Evolutionary conservation across 2,329 filamentous ascomycete genomes (phyloP), one percentile per base, ranked within the genome.

Genomic region (Aspergillus phoenicis): DNA sequence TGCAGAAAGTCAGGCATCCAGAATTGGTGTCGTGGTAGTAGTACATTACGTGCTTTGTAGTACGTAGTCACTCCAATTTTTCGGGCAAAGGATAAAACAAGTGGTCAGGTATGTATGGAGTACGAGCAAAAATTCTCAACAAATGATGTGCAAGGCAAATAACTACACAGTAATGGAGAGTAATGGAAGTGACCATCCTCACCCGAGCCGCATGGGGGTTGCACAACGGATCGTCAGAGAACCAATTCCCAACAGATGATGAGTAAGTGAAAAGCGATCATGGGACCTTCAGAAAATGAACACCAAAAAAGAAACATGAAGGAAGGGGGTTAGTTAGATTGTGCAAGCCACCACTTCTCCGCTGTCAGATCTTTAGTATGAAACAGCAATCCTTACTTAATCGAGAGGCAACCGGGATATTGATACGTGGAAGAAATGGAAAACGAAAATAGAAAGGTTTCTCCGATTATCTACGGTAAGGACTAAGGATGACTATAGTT

Each of bases 211-310:
- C 47, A 51, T 51, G 47, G 28, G 45, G 47, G 47, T 20, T 45
- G 26, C 47, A n/a, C 47, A 51, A 51, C 30, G 26, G 47, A 51
- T 51, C 47, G 26, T 51, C 45, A 28, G 22, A 45, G 22, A 45
- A 45, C 41, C 36, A 47, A 53, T 30, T 24, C 56, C 59, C 56
- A 52, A 55, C 51, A 57, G 52, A 60, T 49, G 52, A 41, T 49
- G 52, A 41, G 43, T 36, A 36, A 36, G 33, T 36, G 33, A 36
- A 45, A 51, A 61, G 54, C 36, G 65, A 69, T 70, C 69, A 70
- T 70, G 69, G 55, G 68, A 70, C 68, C 65, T 53, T 43, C 43
- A 64, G 64, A 65, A 68, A 68, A 68, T 36, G 33, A 36, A 36
- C 10, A 36, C 33, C 67, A 62, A 61, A 52, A 41, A 26, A 43